These are phyloP conservation scores for Andrographis paniculata DNA, from an alignment of 305 asterid species.

Conservation along the genomic window DNA sequence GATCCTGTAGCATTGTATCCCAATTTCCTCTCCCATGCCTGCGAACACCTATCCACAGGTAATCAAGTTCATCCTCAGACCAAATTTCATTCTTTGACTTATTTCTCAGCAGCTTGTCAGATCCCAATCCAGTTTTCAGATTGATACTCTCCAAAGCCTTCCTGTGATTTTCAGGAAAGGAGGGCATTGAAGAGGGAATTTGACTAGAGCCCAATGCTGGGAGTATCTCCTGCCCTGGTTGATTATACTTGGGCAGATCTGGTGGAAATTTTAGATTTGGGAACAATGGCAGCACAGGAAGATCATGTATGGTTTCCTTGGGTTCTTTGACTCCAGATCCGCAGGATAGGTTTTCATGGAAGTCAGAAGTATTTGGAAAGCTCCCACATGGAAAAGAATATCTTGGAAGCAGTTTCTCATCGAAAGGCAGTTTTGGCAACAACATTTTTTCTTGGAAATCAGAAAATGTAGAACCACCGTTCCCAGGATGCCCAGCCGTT, in stretches of 20 bases:
- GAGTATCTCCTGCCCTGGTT: slow-evolving; percentile 49
- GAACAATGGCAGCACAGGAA: slow-evolving; percentile 53
- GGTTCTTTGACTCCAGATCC: slow-evolving; percentile 59
- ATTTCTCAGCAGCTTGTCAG: slow-evolving; percentile 38
- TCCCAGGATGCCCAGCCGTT: slow-evolving; percentile 35
- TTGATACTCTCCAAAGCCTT: slow-evolving; percentile 74
- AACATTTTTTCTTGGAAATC: slow-evolving; percentile 62
- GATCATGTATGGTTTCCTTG: slow-evolving; percentile 31
- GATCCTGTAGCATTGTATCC: slow-evolving; percentile 79
- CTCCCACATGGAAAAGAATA: slow-evolving; percentile 46
- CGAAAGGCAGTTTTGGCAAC: slow-evolving; percentile 67
- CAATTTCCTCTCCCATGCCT: slow-evolving; percentile 82
- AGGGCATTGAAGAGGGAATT: slow-evolving; percentile 46
- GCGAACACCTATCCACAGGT: slow-evolving; percentile 89
- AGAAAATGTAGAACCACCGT: slow-evolving; percentile 35
- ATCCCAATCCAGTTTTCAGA: slow-evolving; percentile 69
- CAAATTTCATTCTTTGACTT: slow-evolving; percentile 51
- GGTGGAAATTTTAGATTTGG: slow-evolving; percentile 62
- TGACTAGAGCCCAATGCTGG: slow-evolving; percentile 50
- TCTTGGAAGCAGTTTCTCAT: slow-evolving; percentile 59
- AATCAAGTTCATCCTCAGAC: slow-evolving; percentile 90
- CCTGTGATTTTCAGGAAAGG: slow-evolving; percentile 81
- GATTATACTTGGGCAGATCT: slow-evolving; percentile 45
- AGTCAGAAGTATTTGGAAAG: slow-evolving; percentile 40
- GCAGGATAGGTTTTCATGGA: slow-evolving; percentile 63